Evolutionary conservation across 176 grass and related monocot genomes (phyloP), one percentile per base, ranked within the genome.

Genomic region (Zoysia pacifica): DNA sequence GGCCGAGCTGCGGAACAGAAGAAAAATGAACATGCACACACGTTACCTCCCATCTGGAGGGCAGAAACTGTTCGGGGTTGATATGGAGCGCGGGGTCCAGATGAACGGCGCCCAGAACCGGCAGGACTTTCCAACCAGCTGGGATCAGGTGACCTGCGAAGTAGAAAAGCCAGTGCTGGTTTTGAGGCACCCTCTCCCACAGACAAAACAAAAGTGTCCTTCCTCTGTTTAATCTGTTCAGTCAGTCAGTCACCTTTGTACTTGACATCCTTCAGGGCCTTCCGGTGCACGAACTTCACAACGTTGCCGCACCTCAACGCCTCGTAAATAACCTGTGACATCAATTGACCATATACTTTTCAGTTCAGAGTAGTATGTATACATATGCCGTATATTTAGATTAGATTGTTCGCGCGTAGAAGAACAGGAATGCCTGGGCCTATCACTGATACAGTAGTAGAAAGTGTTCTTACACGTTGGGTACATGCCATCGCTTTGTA

Each of bases 401-500:
- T 35, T n/a, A 28, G 9, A 48, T 19, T 3, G 65, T 9, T 10
- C 9, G 7, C 5, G 19, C 2, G 9, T 2, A 54, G 48, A 6
- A 12, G 40, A 40, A 20, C 11, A 14, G 6, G 55, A 16, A 73
- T 54, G 20, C 4, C 49, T 37, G 2, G 14, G 28, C 28, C 28
- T 28, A 28, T 28, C 28, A 69, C 20, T 35, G 58, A 61, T 61
- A 49, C 1, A 20, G 0, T 1, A 70, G 49, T 12, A 2, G 19
- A 65, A 18, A 6, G 7, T 9, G 14, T 11, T 14, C 81, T 78
- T 85, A 91, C 89, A 63, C 77, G 14, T 50, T 91, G 89, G 10
- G 89, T 91, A 39, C 84, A 91, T 10, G 81, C 81, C 89, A 91
- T 91, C 83, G 79, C 88, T 72, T 65, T 91, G 66, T 91, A 91